A percentile compares a stretch with the other conserved stretches of the same genome.
phyloP scores from a whole-genome alignment of 257 asterid genomes.

The Buddleja alternifolia region DNA sequence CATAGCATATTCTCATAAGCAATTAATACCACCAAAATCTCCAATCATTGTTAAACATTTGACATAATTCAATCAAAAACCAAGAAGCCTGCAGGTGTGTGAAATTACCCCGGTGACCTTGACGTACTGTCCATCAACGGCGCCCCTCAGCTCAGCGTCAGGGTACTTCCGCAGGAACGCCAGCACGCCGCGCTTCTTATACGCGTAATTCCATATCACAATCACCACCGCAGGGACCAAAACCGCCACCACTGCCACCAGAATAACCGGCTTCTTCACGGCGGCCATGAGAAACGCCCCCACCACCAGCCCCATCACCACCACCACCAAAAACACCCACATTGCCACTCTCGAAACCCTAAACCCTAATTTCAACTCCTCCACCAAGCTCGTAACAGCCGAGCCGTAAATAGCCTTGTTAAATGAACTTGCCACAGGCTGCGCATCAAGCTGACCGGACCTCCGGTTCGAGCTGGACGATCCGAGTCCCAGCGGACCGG shows the following conservation, averaged over 20 bases:
- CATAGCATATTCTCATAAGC: too few species aligned
- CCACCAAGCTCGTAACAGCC: constrained; percentile 68
- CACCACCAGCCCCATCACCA: constrained; percentile 82
- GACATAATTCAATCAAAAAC: constrained; percentile 6
- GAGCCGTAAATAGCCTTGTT: constrained; percentile 68
- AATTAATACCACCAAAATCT: constrained; percentile 7
- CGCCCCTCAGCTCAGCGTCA: constrained; percentile 89
- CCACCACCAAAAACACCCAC: constrained; percentile 78
- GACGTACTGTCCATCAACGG: constrained; percentile 88
- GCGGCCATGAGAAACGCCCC: constrained; percentile 85
- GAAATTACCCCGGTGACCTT: constrained; percentile 98
- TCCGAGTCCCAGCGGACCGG: constrained; percentile 72
- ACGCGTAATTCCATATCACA: constrained; percentile 65
- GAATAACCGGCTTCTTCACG: constrained; percentile 67
- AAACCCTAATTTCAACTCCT: constrained; percentile 63
- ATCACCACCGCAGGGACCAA: constrained; percentile 47
- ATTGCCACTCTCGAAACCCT: constrained; percentile 82
- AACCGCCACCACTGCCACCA: constrained; percentile 61
- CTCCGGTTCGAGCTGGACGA: constrained; percentile 56
- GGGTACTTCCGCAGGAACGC: constrained; percentile 62
- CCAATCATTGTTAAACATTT: not conserved
- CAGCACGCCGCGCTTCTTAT: constrained; percentile 53
- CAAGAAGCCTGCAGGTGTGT: not conserved
- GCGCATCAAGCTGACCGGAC: constrained; percentile 64
- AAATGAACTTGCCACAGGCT: constrained; percentile 48